phyloP scores from a whole-genome alignment of 805 yeast genomes.

The Metschnikowia rubicola region DNA sequence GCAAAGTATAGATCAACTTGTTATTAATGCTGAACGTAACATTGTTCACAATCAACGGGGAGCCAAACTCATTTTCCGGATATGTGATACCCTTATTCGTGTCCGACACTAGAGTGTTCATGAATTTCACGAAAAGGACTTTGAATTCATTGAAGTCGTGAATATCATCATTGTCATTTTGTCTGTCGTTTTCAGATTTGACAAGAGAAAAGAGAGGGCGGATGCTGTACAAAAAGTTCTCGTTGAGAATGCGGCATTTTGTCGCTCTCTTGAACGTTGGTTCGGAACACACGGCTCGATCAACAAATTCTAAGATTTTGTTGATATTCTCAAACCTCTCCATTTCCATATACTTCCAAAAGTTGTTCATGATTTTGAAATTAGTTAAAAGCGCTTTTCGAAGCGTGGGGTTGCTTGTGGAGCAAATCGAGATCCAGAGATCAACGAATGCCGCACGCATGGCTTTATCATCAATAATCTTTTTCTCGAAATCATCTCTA shows the following conservation, averaged over 20 bases:
- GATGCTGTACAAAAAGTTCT: slow-evolving; percentile 61
- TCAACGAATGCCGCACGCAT: slow-evolving; percentile 58
- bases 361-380: slow-evolving; percentile 53
- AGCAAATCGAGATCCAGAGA: slow-evolving; percentile 57
- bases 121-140: slow-evolving; percentile 40
- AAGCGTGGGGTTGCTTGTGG: slow-evolving; percentile 44
- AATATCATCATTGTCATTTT: slow-evolving; percentile 15
- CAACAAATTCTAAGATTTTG: slow-evolving; percentile 46
- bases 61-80: slow-evolving; percentile 49
- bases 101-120: slow-evolving; percentile 49
- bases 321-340: slow-evolving; percentile 25
- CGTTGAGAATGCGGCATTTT: slow-evolving; percentile 75
- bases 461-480: slow-evolving; percentile 29
- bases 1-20: slow-evolving; percentile 57
- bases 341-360: slow-evolving; percentile 58
- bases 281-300: slow-evolving; percentile 54
- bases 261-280: slow-evolving; percentile 58
- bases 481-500: slow-evolving; percentile 40
- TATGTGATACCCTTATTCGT: slow-evolving; percentile 45
- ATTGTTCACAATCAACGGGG: slow-evolving; percentile 44
- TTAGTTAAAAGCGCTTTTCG: slow-evolving; percentile 65
- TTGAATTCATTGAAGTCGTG: slow-evolving; percentile 35
- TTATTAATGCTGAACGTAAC: slow-evolving; percentile 61
- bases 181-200: slow-evolving; percentile 12
- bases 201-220: slow-evolving; percentile 41